Conservation (phyloP, 2,329 filamentous ascomycete genomes). For the Fusarium dlaminii region DNA sequence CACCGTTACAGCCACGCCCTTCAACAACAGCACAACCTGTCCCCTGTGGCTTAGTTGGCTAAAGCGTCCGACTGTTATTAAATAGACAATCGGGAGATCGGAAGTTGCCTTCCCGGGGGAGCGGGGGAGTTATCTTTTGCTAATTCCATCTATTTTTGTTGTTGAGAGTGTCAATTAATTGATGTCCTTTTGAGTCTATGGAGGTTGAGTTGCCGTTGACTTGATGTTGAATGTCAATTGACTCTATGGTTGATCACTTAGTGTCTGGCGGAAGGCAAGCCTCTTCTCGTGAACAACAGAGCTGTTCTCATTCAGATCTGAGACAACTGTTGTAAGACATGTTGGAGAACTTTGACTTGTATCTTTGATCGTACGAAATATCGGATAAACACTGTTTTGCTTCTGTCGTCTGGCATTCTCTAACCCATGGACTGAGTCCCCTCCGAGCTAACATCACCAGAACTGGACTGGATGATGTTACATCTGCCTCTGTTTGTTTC, state of each 20-base stretch:
- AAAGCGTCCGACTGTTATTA: slow-evolving; percentile 41
- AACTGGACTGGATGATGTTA: too few relatives aligned
- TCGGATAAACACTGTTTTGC: neutral
- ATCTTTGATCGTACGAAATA: neutral
- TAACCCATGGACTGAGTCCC: neutral
- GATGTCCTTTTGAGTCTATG: neutral
- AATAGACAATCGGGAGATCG: slow-evolving; percentile 44
- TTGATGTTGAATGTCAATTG: neutral
- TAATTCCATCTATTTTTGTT: neutral
- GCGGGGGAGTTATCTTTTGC: slow-evolving; percentile 38
- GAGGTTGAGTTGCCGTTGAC: neutral
- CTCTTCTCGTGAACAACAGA: too few relatives aligned
- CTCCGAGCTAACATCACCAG: too few relatives aligned
- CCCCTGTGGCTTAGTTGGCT: slow-evolving; percentile 41
- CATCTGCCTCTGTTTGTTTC: neutral
- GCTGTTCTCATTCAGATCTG: neutral
- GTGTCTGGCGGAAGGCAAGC: too few relatives aligned
- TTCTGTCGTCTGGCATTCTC: neutral
- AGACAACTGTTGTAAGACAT: neutral
- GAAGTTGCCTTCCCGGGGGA: slow-evolving; percentile 45
- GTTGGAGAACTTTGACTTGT: neutral
- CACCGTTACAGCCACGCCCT: accelerated
- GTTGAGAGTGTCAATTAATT: neutral
- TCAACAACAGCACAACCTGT: slow-evolving; percentile 1
- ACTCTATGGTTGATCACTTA: too few relatives aligned